Evolutionary conservation across 2,329 filamentous ascomycete genomes (phyloP).

Genomic region (Penicillium expansum): DNA sequence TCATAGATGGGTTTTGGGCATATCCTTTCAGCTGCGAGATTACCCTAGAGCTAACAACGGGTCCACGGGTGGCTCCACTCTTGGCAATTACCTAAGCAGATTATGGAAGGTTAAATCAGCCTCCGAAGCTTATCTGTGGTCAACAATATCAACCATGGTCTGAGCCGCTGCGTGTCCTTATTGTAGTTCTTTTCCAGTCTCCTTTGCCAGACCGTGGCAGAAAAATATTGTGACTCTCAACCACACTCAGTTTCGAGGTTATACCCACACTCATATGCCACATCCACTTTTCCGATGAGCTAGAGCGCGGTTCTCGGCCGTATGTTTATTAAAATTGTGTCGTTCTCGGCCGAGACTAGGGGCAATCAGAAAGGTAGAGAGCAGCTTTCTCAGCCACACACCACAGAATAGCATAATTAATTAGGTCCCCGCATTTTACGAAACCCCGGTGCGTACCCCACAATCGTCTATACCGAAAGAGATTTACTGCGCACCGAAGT

Average conservation of each 20-base stretch:
- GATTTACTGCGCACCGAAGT: background rate
- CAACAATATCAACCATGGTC: background rate
- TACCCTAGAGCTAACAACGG: no score
- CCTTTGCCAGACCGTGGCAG: rapidly evolving
- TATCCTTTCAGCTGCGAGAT: no score
- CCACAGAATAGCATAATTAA: no score
- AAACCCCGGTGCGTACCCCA: background rate
- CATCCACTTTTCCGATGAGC: background rate
- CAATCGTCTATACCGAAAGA: background rate
- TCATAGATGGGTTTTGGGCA: conserved; percentile 1
- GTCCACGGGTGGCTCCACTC: background rate
- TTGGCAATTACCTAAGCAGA: background rate
- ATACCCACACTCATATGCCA: background rate
- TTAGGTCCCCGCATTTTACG: background rate
- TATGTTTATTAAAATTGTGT: background rate
- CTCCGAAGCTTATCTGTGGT: background rate
- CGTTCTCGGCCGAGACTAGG: background rate
- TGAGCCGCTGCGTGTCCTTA: background rate
- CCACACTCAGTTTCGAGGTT: background rate
- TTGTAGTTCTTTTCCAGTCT: background rate
- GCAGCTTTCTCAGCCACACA: background rate
- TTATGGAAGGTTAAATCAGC: background rate
- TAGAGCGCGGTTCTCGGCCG: background rate
- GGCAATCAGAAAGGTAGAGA: background rate
- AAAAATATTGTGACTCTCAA: background rate